Base-by-base conservation (phyloP, 2,329 filamentous ascomycete genomes). In the Nakataea oryzae region DNA sequence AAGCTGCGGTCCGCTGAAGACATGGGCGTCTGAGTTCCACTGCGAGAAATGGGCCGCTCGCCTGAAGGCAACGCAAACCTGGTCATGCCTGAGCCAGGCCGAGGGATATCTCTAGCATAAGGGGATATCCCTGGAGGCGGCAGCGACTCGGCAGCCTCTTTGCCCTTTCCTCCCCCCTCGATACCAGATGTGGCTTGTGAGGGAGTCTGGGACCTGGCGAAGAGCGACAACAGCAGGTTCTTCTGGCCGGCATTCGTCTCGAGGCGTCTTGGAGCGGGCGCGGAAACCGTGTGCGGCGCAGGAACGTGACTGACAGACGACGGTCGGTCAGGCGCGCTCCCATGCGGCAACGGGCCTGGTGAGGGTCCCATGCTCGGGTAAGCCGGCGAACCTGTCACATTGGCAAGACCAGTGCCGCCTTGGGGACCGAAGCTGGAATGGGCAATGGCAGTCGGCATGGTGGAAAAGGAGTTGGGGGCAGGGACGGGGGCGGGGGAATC, bases 1-100 rank as follows among this genome's bases (percentile, higher is more conserved):
- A 95, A 95, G 21, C 81, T 86, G 70, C 89, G 87, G 67, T 95
- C 87, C 0, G 85, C 87, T 0, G 89, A 83, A 4, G 87, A 88
- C 57, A 86, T 85, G 14, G 82, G 77, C 34, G 79, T 78, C 69
- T 81, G 77, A 64, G 79, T 82, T 24, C 77, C 78, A 13, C 80
- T 76, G 54, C 79, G 74, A 50, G 75, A 75, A 6, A 30, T 55
- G 28, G 59, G 14, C 12, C n/a, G 26, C 26, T 61, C 59, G 28
- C 11, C 50, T 28, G 50, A 61, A 24, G 50, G 41, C 28, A 29
- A 61, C 24, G 28, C 41, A 26, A 34, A 30, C 67, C 12, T 66
- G 65, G 2, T 59, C 64, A 9, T 62, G 67, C 28, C 76, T 75
- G 14, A 73, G 74, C 32, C 41, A 12, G 59, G 59, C 14, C 30